Conservation (phyloP, 1,284 basidiomycete genomes). For the Cutaneotrichosporon sp. region DNA sequence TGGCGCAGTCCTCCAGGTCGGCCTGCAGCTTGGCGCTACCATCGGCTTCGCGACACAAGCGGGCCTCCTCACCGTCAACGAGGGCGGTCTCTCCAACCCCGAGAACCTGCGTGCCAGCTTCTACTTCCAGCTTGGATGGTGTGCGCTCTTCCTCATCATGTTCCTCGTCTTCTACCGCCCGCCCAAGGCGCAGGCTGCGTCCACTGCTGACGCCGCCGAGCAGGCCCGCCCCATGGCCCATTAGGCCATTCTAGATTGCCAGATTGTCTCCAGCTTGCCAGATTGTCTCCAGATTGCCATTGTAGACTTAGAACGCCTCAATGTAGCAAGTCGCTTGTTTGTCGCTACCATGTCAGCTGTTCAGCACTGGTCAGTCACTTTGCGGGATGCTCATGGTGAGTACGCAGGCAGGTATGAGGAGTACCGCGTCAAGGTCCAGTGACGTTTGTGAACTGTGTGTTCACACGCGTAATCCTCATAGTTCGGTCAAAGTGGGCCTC, state of each 20-base stretch:
- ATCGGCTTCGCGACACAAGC: constrained; percentile 46
- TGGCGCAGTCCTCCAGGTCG: constrained; percentile 47
- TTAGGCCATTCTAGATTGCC: neutral
- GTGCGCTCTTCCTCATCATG: constrained; percentile 34
- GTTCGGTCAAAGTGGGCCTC: too few species aligned
- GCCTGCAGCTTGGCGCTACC: constrained; percentile 44
- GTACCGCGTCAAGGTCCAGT: too few species aligned
- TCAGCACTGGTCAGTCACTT: too few species aligned
- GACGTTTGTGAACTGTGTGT: too few species aligned
- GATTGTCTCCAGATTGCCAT: too few species aligned
- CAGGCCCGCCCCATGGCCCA: neutral
- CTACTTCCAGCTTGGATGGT: constrained; percentile 48
- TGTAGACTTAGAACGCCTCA: too few species aligned
- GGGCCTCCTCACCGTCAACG: constrained; percentile 43
- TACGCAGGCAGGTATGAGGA: too few species aligned
- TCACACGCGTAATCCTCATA: too few species aligned
- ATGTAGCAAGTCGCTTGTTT: too few species aligned
- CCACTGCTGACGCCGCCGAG: neutral
- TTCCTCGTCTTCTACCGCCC: constrained; percentile 40
- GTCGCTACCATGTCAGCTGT: too few species aligned
- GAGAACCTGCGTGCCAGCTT: constrained; percentile 38
- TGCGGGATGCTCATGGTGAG: too few species aligned
- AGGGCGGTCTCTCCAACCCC: constrained; percentile 37
- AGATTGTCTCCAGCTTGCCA: too few species aligned
- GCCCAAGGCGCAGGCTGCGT: neutral